These are phyloP conservation scores for Dothistroma pini DNA, from an alignment of 2,329 filamentous ascomycete genomes.

Conservation along the genomic window DNA sequence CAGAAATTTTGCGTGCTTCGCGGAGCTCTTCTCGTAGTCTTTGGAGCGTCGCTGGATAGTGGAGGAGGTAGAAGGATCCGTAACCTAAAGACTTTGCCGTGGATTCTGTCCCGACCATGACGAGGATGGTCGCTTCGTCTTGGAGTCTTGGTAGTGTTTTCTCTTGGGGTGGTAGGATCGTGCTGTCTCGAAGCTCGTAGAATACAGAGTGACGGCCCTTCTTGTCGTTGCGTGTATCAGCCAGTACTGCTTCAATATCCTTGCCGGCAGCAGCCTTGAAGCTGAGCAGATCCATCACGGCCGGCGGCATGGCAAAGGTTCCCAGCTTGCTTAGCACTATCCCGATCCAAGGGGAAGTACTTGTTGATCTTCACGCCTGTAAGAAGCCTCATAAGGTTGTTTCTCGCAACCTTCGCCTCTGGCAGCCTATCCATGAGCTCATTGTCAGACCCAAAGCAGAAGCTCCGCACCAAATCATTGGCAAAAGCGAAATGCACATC, in stretches of 20 bases:
- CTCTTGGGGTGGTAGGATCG: conserved; percentile 28
- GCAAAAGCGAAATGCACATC: conserved; percentile 33
- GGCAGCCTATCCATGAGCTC: conserved; percentile 25
- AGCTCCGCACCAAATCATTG: conserved; percentile 33
- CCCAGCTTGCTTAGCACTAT: neutral
- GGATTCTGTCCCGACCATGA: conserved; percentile 31
- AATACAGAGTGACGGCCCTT: conserved; percentile 31
- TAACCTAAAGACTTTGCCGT: conserved; percentile 28
- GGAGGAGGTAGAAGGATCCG: conserved; percentile 25
- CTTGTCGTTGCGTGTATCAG: conserved; percentile 12
- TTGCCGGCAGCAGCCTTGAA: conserved; percentile 21
- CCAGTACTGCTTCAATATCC: conserved; percentile 28
- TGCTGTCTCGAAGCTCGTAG: conserved; percentile 27
- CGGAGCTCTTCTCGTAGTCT: conserved; percentile 24
- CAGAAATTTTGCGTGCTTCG: neutral
- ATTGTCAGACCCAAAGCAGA: conserved; percentile 31
- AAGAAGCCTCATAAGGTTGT: conserved; percentile 31
- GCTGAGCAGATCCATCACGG: conserved; percentile 26
- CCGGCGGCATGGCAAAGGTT: conserved; percentile 22
- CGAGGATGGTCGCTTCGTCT: conserved; percentile 32
- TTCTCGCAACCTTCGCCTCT: conserved; percentile 27
- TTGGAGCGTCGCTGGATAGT: conserved; percentile 18
- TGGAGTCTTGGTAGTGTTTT: conserved; percentile 31
- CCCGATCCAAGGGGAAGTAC: conserved; percentile 24
- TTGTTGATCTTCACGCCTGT: conserved; percentile 33